These are phyloP conservation scores for Colletotrichum sp. DNA, from an alignment of 2,329 filamentous ascomycete species.

Conservation along the genomic window DNA sequence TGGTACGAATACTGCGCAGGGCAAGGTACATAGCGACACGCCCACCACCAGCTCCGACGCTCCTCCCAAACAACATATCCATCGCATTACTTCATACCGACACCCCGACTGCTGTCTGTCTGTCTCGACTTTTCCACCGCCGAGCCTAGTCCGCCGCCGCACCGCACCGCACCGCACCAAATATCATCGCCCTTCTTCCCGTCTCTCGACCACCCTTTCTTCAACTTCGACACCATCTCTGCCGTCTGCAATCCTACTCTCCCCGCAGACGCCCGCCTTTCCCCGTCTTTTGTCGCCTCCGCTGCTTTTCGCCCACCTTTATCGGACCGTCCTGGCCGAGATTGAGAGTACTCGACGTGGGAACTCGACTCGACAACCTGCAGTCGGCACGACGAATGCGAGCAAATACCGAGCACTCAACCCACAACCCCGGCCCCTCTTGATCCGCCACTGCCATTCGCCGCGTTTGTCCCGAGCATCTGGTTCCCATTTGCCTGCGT, in stretches of 20 bases:
- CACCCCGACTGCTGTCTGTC: background rate
- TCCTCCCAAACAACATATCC: background rate
- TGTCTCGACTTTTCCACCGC: background rate
- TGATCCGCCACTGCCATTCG: slow-evolving; percentile 12
- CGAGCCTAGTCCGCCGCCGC: background rate
- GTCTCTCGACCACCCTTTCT: background rate
- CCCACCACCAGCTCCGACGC: background rate
- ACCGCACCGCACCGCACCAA: background rate
- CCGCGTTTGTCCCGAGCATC: slow-evolving; percentile 15
- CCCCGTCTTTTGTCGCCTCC: background rate
- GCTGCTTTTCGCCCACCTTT: background rate
- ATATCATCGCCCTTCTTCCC: slow-evolving; percentile 1
- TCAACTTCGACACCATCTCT: background rate
- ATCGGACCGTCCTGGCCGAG: background rate
- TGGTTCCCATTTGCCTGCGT: slow-evolving; percentile 14
- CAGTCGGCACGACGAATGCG: background rate
- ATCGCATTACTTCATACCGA: slow-evolving; percentile 19
- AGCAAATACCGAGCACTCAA: slow-evolving; percentile 8
- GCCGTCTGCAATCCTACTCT: background rate
- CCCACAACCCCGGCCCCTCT: slow-evolving; percentile 7
- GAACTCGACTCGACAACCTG: background rate
- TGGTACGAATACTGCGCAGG: background rate
- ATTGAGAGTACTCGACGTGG: background rate
- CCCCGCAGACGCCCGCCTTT: background rate
- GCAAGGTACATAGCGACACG: background rate